These are phyloP conservation scores for Neurospora sublineolata DNA, from an alignment of 495 filamentous ascomycete genomes.

Conservation along the genomic window DNA sequence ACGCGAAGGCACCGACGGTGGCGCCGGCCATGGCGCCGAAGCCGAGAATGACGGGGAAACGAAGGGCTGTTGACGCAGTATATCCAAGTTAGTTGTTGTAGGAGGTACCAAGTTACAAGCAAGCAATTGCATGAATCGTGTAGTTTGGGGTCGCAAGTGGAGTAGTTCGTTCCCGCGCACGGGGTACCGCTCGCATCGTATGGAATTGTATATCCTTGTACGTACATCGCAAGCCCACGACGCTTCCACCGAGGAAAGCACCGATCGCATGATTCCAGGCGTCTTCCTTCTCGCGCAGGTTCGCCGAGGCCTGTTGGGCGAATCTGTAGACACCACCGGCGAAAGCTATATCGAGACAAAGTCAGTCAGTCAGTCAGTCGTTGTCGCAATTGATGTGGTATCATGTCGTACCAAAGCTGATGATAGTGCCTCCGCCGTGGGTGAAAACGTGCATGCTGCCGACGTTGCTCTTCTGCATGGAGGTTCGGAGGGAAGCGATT, in stretches of 20 bases:
- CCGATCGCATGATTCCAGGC: constrained; percentile 26
- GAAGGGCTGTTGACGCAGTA: constrained; percentile 37
- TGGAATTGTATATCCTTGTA: background rate
- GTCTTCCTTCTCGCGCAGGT: constrained; percentile 37
- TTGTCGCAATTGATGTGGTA: background rate
- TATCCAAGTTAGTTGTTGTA: constrained; percentile 16
- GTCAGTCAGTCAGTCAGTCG: constrained; percentile 18
- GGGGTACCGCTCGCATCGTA: background rate
- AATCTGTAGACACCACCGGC: constrained; percentile 75
- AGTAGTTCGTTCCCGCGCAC: background rate
- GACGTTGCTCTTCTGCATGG: constrained; percentile 66
- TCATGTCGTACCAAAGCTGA: constrained; percentile 26
- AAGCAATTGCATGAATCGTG: background rate
- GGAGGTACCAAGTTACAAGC: background rate
- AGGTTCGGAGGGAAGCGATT: constrained; percentile 71
- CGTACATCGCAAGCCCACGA: constrained; percentile 28
- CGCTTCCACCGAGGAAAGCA: constrained; percentile 28
- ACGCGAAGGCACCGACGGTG: constrained; percentile 59
- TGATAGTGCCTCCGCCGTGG: constrained; percentile 32
- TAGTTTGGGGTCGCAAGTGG: background rate
- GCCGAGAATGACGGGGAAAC: constrained; percentile 70
- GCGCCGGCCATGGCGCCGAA: constrained; percentile 57
- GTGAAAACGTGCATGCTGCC: constrained; percentile 68
- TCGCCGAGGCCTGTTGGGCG: constrained; percentile 33
- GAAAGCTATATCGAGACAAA: constrained; percentile 37